Evolutionary conservation across 2,329 filamentous ascomycete species (phyloP), one percentile per base, ranked within the genome.

Genomic region (Macroventuria anomochaeta): DNA sequence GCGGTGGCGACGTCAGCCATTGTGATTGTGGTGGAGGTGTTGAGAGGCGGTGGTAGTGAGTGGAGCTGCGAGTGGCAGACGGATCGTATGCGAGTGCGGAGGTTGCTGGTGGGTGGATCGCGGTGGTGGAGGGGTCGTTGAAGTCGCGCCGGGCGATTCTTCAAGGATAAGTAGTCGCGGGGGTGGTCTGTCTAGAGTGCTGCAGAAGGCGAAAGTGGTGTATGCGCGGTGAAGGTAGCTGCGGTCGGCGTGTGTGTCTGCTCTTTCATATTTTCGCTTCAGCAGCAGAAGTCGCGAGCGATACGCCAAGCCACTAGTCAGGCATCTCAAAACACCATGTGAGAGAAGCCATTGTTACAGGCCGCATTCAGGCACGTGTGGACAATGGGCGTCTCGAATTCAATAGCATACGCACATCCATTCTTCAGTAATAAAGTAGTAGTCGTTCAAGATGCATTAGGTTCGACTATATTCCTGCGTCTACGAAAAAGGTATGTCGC

Each of bases 1-100:
- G 70, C 65, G 31, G 69, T 61, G 48, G 71, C 70, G 25, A 74
- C 69, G 59, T 74, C 72, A 51, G 72, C 65, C 72, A 75, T 75
- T 53, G 59, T 65, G 63, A 28, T 11, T 38, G 50, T 53, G 55
- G 43, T 36, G 32, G 36, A 46, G 23, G 31, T 41, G 31, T 44
- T 37, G 46, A 18, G 47, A 38, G 12, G 54, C 36, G 33, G 55
- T 20, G 44, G 44, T 39, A 20, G 47, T 39, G 33, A 43, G 50
- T 50, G 29, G 21, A 31, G 47, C 37, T 52, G 51, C 29, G 36
- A 38, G 53, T 28, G 21, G 55, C 50, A 48, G 51, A 52, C 37
- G 37, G 25, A 58, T 56, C 44, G 61, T 53, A 55, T 48, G 57
- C 40, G 51, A 49, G 48, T 42, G 51, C 53, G 47, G 60, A 46